Conservation (phyloP, 225 moss, liverwort and hornwort species). For the Marchantia paleacea region DNA sequence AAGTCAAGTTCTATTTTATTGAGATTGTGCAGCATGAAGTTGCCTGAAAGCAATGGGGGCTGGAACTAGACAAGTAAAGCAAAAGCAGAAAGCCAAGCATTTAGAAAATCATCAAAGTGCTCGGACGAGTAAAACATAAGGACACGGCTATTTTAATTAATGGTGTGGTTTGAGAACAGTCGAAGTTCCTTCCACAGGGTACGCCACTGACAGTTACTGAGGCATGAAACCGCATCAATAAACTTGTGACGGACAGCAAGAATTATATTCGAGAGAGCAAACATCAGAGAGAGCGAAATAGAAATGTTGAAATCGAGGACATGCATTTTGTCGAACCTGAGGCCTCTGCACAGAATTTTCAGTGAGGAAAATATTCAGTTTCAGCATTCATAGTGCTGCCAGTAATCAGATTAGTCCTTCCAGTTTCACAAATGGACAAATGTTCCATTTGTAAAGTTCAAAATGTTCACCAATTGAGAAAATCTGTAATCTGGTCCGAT, state of each 20-base stretch:
- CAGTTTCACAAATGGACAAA: background rate
- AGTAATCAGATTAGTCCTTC: no score
- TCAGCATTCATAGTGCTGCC: slow-evolving; percentile 9
- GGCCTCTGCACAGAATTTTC: no score
- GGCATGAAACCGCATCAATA: background rate
- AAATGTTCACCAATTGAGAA: background rate
- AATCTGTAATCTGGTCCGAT: background rate
- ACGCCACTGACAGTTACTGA: background rate
- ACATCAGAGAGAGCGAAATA: no score
- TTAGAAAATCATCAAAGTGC: background rate
- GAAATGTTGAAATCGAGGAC: background rate
- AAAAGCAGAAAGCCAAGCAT: background rate
- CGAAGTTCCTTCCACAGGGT: background rate
- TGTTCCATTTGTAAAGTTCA: background rate
- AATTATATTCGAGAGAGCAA: background rate
- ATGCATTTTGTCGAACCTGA: no score
- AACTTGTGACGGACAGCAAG: background rate
- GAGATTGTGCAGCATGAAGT: no score
- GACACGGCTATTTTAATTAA: background rate
- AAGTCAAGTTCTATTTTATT: background rate
- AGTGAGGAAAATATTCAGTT: slow-evolving; percentile 23
- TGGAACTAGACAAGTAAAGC: background rate
- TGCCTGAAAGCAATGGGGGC: background rate
- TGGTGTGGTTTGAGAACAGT: background rate
- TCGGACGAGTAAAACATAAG: background rate